Evolutionary conservation across 2,329 filamentous ascomycete species (phyloP).

Genomic region (Pyrenochaeta sp.): DNA sequence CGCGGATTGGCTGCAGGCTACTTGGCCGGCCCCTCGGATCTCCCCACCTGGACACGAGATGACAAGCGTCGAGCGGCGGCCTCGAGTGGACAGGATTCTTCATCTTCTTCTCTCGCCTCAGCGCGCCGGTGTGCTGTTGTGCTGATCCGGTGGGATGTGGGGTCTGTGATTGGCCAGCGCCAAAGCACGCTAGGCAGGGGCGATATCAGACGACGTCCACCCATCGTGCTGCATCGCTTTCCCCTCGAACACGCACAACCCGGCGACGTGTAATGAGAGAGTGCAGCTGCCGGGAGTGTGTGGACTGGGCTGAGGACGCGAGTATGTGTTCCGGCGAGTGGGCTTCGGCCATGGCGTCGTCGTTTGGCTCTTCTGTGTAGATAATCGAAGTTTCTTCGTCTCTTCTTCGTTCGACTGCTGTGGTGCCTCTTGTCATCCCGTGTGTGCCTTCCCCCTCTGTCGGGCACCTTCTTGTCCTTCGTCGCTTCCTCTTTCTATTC

Average conservation of each 20-base stretch:
- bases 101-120: conserved; percentile 18
- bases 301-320: conserved; percentile 22
- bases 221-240: conserved; percentile 35
- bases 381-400: conserved; percentile 21
- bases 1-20: conserved; percentile 33
- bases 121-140: conserved; percentile 22
- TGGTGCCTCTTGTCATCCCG: conserved; percentile 6
- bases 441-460: conserved; percentile 27
- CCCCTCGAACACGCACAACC: conserved; percentile 24
- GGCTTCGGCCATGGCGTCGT: conserved; percentile 9
- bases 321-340: conserved; percentile 11
- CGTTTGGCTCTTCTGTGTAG: conserved; percentile 10
- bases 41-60: conserved; percentile 33
- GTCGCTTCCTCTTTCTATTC: conserved; percentile 13
- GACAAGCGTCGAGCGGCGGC: conserved; percentile 29
- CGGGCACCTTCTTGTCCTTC: conserved; percentile 7
- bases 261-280: conserved; percentile 31
- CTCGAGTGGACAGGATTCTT: too few relatives aligned
- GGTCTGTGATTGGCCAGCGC: conserved; percentile 31
- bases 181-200: conserved; percentile 28
- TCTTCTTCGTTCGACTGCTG: conserved; percentile 17
- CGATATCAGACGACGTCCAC: conserved; percentile 33
- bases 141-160: conserved; percentile 10
- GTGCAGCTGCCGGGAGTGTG: conserved; percentile 16
- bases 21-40: conserved; percentile 9